A percentile compares a stretch with the other conserved stretches of the same genome.
Evolutionary conservation across 768 basidiomycete genomes (phyloP).

Genomic region (Leccinum incarnatum): DNA sequence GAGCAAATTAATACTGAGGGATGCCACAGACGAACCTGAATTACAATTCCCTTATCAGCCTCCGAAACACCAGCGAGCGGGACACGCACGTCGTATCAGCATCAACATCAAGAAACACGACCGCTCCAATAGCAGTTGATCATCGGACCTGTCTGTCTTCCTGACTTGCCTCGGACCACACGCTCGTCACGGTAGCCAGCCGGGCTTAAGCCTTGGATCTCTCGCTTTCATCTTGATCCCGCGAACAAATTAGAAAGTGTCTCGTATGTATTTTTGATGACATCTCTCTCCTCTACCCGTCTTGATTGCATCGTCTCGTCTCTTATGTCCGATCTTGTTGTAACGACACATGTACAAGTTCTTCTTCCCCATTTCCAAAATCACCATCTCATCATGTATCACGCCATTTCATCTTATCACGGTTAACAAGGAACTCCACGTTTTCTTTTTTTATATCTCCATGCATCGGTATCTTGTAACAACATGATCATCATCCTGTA

Average conservation of each 20-base stretch:
- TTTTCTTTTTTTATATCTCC: not conserved
- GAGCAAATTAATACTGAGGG: not conserved
- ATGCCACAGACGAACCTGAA: constrained; percentile 10
- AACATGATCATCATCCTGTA: not conserved
- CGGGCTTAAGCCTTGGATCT: not conserved
- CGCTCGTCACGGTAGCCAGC: not conserved
- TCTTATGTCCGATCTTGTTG: not conserved
- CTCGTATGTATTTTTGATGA: not conserved
- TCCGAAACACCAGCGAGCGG: constrained; percentile 30
- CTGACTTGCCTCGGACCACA: not conserved
- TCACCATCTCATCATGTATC: not conserved
- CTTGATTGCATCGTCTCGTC: not conserved
- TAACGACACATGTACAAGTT: not conserved
- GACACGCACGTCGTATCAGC: constrained; percentile 41
- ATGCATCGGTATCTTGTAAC: not conserved
- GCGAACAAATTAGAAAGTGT: not conserved
- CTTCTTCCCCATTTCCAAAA: not conserved
- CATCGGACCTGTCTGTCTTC: not conserved
- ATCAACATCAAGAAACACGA: constrained; percentile 33
- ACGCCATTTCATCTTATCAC: not conserved
- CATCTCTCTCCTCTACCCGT: not conserved
- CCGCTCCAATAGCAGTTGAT: constrained; percentile 14
- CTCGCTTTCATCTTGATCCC: not conserved
- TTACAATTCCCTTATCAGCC: constrained; percentile 32
- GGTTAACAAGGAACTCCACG: not conserved